A percentile compares a stretch with the other conserved stretches of the same genome.
Conservation (phyloP, 192 early-diverging fungal species). For the Coemansia umbellata region DNA sequence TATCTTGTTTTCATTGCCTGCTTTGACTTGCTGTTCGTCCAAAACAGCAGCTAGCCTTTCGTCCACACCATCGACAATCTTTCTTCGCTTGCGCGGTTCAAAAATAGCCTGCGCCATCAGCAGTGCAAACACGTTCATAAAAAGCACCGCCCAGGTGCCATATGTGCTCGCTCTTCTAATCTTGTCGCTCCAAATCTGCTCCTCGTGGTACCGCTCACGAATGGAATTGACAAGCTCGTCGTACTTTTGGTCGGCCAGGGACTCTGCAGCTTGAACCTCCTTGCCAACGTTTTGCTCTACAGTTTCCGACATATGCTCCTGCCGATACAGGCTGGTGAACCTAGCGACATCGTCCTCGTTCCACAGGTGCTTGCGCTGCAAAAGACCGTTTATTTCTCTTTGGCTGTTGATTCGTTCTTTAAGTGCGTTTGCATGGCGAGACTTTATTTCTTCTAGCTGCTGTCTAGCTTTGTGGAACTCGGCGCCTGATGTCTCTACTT, state of each 20-base stretch:
- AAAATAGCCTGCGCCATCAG: slow-evolving; percentile 69
- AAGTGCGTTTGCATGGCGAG: slow-evolving; percentile 56
- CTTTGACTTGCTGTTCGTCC: slow-evolving; percentile 39
- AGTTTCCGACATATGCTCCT: slow-evolving; percentile 64
- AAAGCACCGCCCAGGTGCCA: slow-evolving; percentile 69
- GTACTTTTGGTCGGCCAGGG: slow-evolving; percentile 61
- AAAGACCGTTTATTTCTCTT: slow-evolving; percentile 70
- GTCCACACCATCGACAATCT: slow-evolving; percentile 67
- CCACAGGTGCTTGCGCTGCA: slow-evolving; percentile 78
- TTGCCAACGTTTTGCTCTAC: slow-evolving; percentile 43
- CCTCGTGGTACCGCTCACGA: slow-evolving; percentile 77
- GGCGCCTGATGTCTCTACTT: slow-evolving; percentile 51
- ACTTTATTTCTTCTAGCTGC: slow-evolving; percentile 50
- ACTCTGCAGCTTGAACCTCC: slow-evolving; percentile 55
- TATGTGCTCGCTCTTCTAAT: slow-evolving; percentile 73
- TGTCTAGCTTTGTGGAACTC: slow-evolving; percentile 52
- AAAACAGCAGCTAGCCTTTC: slow-evolving; percentile 50
- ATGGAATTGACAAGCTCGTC: slow-evolving; percentile 62
- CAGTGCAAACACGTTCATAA: slow-evolving; percentile 63
- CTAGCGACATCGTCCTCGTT: slow-evolving; percentile 66
- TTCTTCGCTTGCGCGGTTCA: slow-evolving; percentile 65
- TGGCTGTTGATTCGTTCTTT: slow-evolving; percentile 58
- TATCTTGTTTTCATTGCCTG: not conserved
- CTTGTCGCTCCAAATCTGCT: slow-evolving; percentile 85
- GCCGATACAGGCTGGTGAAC: slow-evolving; percentile 72